Conservation (phyloP, 371 early-diverging fungal species). For the Syncephalastrum monosporum region DNA sequence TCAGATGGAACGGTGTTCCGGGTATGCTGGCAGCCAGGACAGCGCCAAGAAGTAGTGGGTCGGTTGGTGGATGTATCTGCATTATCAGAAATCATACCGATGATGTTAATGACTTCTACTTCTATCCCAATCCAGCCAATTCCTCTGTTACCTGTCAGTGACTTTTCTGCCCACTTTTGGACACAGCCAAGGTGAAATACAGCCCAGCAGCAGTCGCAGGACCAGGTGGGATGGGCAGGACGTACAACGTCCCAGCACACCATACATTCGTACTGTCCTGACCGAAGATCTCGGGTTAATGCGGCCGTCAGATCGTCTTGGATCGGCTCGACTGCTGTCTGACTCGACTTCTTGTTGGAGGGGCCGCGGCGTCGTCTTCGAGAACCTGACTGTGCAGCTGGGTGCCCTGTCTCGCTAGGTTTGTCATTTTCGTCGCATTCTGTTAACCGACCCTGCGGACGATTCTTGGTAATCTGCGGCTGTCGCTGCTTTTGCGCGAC, state of each 20-base stretch:
- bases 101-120: background rate
- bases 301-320: constrained; percentile 57
- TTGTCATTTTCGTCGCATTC: constrained; percentile 8
- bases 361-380: constrained; percentile 2
- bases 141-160: constrained; percentile 50
- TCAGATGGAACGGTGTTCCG: constrained; percentile 64
- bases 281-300: constrained; percentile 62
- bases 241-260: constrained; percentile 87
- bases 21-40: constrained; percentile 92
- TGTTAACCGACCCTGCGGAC: constrained; percentile 42
- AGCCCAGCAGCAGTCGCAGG: constrained; percentile 86
- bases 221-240: constrained; percentile 73
- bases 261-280: constrained; percentile 88
- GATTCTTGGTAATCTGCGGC: constrained; percentile 27
- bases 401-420: background rate
- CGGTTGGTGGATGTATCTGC: constrained; percentile 32
- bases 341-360: background rate
- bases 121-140: background rate
- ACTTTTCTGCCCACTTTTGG: constrained; percentile 72
- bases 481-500: constrained; percentile 1
- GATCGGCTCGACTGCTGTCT: constrained; percentile 6
- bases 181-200: constrained; percentile 85
- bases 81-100: background rate
- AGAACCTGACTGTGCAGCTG: background rate
- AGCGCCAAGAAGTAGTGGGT: constrained; percentile 70